A percentile compares a stretch with the other conserved stretches of the same genome.
Conservation (phyloP, 2,329 filamentous ascomycete genomes). For the Colletotrichum liaoningense region DNA sequence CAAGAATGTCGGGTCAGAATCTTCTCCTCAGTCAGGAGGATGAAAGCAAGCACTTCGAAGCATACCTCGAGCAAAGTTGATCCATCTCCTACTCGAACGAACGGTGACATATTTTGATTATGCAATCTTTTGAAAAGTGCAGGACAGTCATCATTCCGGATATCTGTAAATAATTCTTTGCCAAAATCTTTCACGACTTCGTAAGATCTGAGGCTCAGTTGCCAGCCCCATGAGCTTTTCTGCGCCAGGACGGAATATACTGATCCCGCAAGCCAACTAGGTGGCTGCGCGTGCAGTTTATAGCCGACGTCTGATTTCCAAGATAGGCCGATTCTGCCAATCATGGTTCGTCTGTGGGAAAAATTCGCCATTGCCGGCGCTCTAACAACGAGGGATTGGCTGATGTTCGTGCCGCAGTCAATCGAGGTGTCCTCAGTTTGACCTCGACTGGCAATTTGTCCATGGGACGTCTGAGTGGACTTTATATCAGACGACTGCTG, state of each 20-base stretch:
- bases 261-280: background rate
- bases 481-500: background rate
- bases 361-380: background rate
- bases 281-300: background rate
- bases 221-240: background rate
- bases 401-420: background rate
- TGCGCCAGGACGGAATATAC: slow-evolving; percentile 14
- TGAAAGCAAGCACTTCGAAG: too few relatives aligned
- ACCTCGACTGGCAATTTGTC: background rate
- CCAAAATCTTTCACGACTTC: background rate
- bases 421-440: background rate
- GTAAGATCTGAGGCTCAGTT: background rate
- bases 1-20: background rate
- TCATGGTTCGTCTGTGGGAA: background rate
- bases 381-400: background rate
- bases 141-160: background rate
- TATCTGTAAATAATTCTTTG: rapidly evolving
- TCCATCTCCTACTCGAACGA: rapidly evolving
- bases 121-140: background rate
- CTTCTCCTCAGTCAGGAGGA: background rate
- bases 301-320: background rate
- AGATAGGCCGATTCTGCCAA: background rate
- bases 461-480: background rate
- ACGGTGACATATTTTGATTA: background rate
- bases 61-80: background rate